phyloP scores from a whole-genome alignment of 495 filamentous ascomycete species.

The Hypoxylon lienhwacheense region DNA sequence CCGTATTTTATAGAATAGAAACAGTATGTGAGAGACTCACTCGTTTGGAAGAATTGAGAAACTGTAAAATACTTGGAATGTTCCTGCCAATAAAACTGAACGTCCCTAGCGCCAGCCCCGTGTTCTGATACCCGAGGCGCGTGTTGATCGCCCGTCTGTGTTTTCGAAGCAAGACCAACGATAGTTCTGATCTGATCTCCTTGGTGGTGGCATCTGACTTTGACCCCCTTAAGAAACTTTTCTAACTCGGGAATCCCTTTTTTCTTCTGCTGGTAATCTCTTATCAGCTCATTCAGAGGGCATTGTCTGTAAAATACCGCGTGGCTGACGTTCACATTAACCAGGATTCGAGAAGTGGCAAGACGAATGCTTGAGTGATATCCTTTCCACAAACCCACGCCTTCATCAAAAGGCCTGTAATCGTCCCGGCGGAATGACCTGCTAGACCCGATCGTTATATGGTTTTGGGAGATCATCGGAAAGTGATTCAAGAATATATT shows the following conservation, averaged over 20 bases:
- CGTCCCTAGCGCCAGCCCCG: neutral
- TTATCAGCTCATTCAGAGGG: constrained; percentile 1
- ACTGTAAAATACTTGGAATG: constrained; percentile 49
- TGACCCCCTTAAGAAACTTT: neutral
- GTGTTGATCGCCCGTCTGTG: neutral
- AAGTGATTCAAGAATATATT: constrained; percentile 14
- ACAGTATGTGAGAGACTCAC: neutral
- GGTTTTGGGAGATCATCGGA: neutral
- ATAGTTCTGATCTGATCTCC: neutral
- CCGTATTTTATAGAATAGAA: neutral
- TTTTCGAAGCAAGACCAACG: neutral
- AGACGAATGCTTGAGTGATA: constrained; percentile 42
- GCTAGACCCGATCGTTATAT: constrained; percentile 3
- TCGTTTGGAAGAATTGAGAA: constrained; percentile 51
- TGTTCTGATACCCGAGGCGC: neutral
- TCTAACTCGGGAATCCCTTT: neutral
- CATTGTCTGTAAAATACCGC: constrained; percentile 32
- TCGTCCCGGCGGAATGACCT: neutral
- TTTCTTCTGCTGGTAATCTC: neutral
- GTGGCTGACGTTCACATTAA: constrained; percentile 52
- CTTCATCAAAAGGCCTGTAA: neutral
- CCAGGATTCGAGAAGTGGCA: constrained; percentile 55
- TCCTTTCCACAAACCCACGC: neutral
- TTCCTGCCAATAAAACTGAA: neutral
- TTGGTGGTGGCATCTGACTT: neutral